Evolutionary conservation across 2,329 filamentous ascomycete genomes (phyloP), one percentile per base, ranked within the genome.

Genomic region (Verticillium isaacii): DNA sequence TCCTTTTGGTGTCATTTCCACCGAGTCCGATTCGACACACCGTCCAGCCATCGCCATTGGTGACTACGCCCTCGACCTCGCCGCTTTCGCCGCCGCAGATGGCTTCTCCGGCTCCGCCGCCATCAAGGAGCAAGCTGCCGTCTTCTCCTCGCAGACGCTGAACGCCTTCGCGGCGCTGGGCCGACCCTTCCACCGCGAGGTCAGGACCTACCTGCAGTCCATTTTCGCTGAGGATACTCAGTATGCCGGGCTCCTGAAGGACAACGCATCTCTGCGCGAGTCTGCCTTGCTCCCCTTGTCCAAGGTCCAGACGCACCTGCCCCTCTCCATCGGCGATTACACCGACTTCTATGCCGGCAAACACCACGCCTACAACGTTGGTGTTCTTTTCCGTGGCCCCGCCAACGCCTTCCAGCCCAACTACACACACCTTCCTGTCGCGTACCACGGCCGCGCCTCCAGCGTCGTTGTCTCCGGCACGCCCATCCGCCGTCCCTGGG

Each of bases 341-440:
- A 92, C 91, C 2, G 91, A 95, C 71, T 95, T 94, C 77, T 95
- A 91, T 70, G 91, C 89, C 15, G 90, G 91, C 57, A 77, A 89
- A 68, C 89, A 93, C 70, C 91, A 95, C 74, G 91, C 91, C 5
- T 90, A 87, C 78, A 77, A 76, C 67, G 80, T 90, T 9, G 90
- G 90, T 4, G 82, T 85, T 1, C 81, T 93, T 25, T 92, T 94
- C 76, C 85, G 91, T 37, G 90, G 89, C 0, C 83, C 88, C 0
- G 82, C 84, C 17, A 91, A 92, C 66, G 90, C 90, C 0, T 78
- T 95, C 23, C 89, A 93, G 73, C 89, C 90, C 11, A 94, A 94
- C 72, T 95, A 94, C 73, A 90, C 84, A 58, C 89, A 93, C 67
- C 78, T 95, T 0, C 91, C 91, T 0, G 90, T 94, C 2, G 91